Percentiles rank a stretch among this genome's conserved stretches.
Conservation (phyloP, 768 basidiomycete genomes). For the Lactarius pseudohatsudake region DNA sequence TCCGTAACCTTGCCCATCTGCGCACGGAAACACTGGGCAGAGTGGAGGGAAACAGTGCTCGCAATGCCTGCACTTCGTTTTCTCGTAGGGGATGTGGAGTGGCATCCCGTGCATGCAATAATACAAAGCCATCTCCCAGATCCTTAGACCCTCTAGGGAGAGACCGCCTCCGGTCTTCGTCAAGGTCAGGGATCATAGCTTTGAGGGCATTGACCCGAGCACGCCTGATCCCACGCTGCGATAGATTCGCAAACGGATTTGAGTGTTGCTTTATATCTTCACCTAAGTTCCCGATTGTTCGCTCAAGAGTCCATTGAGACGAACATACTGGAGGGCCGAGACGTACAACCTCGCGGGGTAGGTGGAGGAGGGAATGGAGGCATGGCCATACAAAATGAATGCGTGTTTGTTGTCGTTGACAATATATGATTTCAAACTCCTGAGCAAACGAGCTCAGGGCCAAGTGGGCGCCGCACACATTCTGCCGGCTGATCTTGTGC, state of each 20-base stretch:
- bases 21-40: too few species aligned
- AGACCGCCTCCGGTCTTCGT: neutral
- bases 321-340: too few species aligned
- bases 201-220: too few species aligned
- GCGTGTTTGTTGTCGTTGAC: slow-evolving; percentile 29
- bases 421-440: slow-evolving; percentile 42
- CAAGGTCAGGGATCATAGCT: neutral
- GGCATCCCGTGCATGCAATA: neutral
- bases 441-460: slow-evolving; percentile 33
- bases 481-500: slow-evolving; percentile 11
- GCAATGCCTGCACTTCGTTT: too few species aligned
- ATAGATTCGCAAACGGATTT: neutral
- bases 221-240: too few species aligned
- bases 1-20: too few species aligned
- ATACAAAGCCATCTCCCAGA: neutral
- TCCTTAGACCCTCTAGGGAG: neutral
- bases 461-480: slow-evolving; percentile 31
- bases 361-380: too few species aligned
- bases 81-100: too few species aligned
- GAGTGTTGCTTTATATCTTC: neutral
- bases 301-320: too few species aligned
- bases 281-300: neutral
- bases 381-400: neutral
- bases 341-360: too few species aligned
- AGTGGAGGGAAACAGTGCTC: too few species aligned